Conservation (phyloP, 2,329 filamentous ascomycete genomes). For the Alternaria sp. region DNA sequence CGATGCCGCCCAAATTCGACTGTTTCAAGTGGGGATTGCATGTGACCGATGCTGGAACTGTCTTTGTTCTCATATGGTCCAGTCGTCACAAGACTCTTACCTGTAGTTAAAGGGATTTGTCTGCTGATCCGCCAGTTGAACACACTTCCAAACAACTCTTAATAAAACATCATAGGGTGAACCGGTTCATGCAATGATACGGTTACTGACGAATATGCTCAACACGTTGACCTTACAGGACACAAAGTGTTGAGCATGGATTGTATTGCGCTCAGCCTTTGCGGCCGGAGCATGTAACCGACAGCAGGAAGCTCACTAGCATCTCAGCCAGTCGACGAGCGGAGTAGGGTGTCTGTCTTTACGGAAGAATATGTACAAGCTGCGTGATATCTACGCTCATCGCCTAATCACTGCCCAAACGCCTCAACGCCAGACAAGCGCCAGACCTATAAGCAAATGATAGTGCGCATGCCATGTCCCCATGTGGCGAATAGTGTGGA, state of each 20-base stretch:
- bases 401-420: background rate
- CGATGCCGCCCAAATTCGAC: too few relatives aligned
- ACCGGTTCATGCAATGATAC: background rate
- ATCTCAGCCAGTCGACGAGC: constrained; percentile 1
- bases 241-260: background rate
- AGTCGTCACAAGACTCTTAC: too few relatives aligned
- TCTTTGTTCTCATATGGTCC: too few relatives aligned
- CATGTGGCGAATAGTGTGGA: background rate
- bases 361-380: constrained; percentile 5
- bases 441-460: background rate
- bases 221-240: background rate
- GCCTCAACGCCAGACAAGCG: constrained; percentile 3
- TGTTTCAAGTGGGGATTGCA: too few relatives aligned
- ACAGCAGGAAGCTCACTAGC: background rate
- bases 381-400: background rate
- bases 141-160: too few relatives aligned
- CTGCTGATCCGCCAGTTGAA: too few relatives aligned
- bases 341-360: constrained; percentile 5
- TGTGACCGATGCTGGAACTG: too few relatives aligned
- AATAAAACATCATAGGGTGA: background rate
- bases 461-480: background rate
- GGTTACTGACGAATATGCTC: background rate
- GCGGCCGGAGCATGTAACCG: background rate
- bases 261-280: constrained; percentile 2
- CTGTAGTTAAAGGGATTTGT: too few relatives aligned